Evolutionary conservation across 2,329 filamentous ascomycete species (phyloP), one percentile per base, ranked within the genome.

Genomic region (Alternaria panax): DNA sequence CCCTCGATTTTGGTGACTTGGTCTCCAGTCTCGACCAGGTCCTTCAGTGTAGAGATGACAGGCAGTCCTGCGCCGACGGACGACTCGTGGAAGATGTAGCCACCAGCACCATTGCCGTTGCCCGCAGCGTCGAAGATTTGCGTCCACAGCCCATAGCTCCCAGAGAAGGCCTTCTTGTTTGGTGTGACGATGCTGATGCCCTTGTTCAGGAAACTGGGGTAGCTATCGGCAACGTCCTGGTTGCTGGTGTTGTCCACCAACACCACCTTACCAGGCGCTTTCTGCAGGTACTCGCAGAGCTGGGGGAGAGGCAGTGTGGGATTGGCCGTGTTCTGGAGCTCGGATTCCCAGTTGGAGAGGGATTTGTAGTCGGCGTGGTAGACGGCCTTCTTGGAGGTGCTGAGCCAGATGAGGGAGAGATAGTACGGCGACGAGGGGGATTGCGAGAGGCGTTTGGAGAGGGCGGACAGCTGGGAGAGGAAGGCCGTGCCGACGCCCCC

Each of bases 121-220:
- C 86, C 84, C 1, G 93, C 90, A 1, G 92, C 86, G 3, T 83
- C 81, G 79, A 96, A 96, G 75, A 99, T 97, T 64, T 91, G 87
- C 73, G 92, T 86, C 93, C 94, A 99, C 56, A 97, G 83, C 69
- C 88, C 84, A 72, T 92, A 88, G 45, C 87, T 88, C 58, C 91
- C 89, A 0, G 92, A 96, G 81, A 99, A 99, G 14, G 91, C 94
- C 81, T 99, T 99, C 84, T 99, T 99, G 85, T 98, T 99, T 42
- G 95, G 93, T 1, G 95, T 99, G 27, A 98, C 92, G 70, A 99
- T 88, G 79, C 88, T 94, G 78, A 99, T 89, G 12, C 93, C 94
- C 64, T 88, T 87, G 72, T 87, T 85, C 62, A 99, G 83, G 79
- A 96, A 92, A 46, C 86, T 79, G 1, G 95, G 93, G 79, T 99